Base-by-base conservation (phyloP, 148 eudicot species). In the Dianthus caryophyllus region DNA sequence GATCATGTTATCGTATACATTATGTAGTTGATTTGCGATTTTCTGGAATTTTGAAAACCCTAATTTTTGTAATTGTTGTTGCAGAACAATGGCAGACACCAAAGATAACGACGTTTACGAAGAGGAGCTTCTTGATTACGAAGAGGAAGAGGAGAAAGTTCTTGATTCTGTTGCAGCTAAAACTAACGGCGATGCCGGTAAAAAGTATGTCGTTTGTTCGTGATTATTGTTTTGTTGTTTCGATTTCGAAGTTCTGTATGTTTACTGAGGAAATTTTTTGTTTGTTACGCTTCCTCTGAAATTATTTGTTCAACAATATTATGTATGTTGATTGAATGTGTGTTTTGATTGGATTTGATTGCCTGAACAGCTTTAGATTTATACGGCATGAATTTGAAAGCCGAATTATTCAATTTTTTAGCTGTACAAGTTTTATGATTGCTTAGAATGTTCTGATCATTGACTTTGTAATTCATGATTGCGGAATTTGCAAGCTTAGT, bases 61-160 rank as follows among this genome's bases (percentile, higher is more conserved):
- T 66, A 70, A 66, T 52, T 20, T 52, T 62, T 26, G 55, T 43
- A 16, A 41, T 31, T 48, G 24, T 27, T 73, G 17, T 16, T 18
- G 16, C 59, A 66, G 69, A 15, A 82, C 24, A 29, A 83, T 83
- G 86, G 83, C 73, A 36, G 86, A 83, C 41, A 77, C 72, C 14
- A 83, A 73, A 76, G 86, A 83, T 51, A 75, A 64, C 78, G 87
- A 83, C 12, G 82, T 80, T 36, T 83, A 83, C 71, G 82, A 80
- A 70, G 87, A 83, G 68, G 87, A 83, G 80, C 87, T 83, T 62
- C 84, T 83, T 44, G 87, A 83, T 72, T 83, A 83, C 70, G 86
- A 82, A 33, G 85, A 82, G 49, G 85, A 82, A 4, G 85, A 82
- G 6, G 85, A 82, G 74, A 82, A 82, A 59, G 81, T 78, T 59